Percentiles rank a stretch among this genome's conserved stretches.
Conservation (phyloP, 768 basidiomycete species). For the Hortiboletus campestris region DNA sequence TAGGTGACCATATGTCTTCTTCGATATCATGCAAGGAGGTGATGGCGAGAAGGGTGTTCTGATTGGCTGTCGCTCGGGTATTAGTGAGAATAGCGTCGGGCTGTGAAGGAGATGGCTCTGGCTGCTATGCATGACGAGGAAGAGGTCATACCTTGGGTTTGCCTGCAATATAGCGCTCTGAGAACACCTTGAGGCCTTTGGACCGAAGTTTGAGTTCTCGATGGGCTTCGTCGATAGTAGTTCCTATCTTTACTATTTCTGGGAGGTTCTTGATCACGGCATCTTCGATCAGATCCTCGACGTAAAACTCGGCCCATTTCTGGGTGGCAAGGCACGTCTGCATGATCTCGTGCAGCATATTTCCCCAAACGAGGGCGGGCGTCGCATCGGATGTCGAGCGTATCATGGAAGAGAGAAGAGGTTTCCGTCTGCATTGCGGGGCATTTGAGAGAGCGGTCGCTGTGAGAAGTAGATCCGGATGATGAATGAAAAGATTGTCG, state of each 20-base stretch:
- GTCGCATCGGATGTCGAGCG: constrained; percentile 58
- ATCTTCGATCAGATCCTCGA: constrained; percentile 59
- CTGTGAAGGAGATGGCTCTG: constrained; percentile 35
- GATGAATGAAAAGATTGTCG: constrained; percentile 74
- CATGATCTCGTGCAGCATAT: constrained; percentile 89
- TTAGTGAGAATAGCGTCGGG: constrained; percentile 64
- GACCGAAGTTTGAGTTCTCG: constrained; percentile 62
- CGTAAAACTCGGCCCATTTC: constrained; percentile 61
- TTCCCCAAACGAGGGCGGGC: constrained; percentile 84
- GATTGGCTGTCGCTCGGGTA: constrained; percentile 51
- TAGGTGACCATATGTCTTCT: constrained; percentile 97
- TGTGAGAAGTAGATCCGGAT: constrained; percentile 90
- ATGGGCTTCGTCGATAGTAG: constrained; percentile 60
- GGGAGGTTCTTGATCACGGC: constrained; percentile 53
- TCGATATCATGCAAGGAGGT: constrained; percentile 81
- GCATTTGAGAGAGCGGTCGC: constrained; percentile 86
- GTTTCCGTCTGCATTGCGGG: constrained; percentile 79
- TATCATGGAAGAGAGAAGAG: constrained; percentile 69
- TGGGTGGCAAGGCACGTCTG: constrained; percentile 68
- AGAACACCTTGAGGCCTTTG: constrained; percentile 62
- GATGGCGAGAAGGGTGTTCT: constrained; percentile 65
- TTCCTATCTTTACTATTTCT: constrained; percentile 59
- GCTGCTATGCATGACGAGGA: neutral
- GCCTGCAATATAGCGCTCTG: constrained; percentile 60
- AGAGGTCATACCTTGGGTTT: constrained; percentile 55